These are phyloP conservation scores for Litsea cubeba DNA, from an alignment of 164 flowering plant genomes.

Conservation along the genomic window DNA sequence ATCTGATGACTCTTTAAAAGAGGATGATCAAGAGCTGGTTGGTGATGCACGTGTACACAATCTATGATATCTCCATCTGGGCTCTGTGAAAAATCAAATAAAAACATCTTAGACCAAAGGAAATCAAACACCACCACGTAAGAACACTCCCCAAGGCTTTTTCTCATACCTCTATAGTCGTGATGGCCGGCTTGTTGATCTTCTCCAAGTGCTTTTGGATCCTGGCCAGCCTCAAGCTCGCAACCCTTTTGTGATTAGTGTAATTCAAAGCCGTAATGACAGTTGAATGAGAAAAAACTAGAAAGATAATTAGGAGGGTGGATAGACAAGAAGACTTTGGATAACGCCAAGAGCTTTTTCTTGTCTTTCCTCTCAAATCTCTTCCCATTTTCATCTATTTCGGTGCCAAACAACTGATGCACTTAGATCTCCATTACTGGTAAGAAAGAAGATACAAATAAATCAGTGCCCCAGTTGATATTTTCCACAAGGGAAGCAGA, in stretches of 20 bases:
- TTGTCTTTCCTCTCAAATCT: conserved; percentile 17
- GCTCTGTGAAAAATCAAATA: conserved; percentile 44
- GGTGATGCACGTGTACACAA: conserved; percentile 74
- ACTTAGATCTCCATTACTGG: conserved; percentile 30
- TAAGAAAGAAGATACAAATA: conserved; percentile 15
- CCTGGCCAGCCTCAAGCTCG: conserved; percentile 57
- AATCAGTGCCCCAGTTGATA: conserved; percentile 22
- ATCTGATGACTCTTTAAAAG: conserved; percentile 87
- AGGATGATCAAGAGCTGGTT: conserved; percentile 97
- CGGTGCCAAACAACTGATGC: conserved; percentile 32
- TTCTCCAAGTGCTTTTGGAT: conserved; percentile 55
- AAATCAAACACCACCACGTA: neutral
- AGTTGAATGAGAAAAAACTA: neutral
- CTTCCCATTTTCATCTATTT: conserved; percentile 32
- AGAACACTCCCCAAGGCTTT: neutral
- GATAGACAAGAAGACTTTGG: neutral
- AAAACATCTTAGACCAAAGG: neutral
- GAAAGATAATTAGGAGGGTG: neutral
- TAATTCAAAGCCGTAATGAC: conserved; percentile 36
- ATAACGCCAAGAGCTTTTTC: neutral
- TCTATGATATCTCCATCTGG: conserved; percentile 95
- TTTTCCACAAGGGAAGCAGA: conserved; percentile 6
- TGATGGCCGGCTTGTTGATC: conserved; percentile 61
- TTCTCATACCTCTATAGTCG: conserved; percentile 54
- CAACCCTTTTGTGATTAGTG: conserved; percentile 45